Conservation (phyloP, 2,329 filamentous ascomycete genomes). For the Microcera coccophila region DNA sequence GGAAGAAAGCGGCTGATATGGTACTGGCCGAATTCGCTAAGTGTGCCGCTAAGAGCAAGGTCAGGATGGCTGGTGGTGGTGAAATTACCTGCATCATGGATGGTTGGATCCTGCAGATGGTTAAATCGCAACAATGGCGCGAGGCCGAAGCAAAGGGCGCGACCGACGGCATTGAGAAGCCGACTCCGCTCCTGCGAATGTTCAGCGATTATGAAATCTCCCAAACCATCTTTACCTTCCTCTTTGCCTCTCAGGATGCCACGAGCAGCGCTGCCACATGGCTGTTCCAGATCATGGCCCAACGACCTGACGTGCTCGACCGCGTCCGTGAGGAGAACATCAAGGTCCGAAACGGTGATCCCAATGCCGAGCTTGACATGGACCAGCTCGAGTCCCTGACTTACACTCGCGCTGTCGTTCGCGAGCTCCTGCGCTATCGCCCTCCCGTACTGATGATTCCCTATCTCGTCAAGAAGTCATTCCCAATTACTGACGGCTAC, state of each 20-base stretch:
- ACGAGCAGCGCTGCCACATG: slow-evolving; percentile 91
- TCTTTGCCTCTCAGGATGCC: slow-evolving; percentile 96
- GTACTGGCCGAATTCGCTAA: slow-evolving; percentile 84
- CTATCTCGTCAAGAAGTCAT: slow-evolving; percentile 90
- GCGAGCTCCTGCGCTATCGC: slow-evolving; percentile 86
- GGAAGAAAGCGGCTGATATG: slow-evolving; percentile 92
- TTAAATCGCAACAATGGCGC: slow-evolving; percentile 78
- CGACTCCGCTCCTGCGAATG: slow-evolving; percentile 73
- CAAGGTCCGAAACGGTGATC: slow-evolving; percentile 68
- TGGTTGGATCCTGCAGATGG: slow-evolving; percentile 84
- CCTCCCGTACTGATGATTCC: slow-evolving; percentile 97
- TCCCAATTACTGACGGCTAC: slow-evolving; percentile 82
- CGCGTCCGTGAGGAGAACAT: slow-evolving; percentile 90
- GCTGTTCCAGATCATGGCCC: slow-evolving; percentile 91
- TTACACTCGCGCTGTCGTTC: slow-evolving; percentile 88
- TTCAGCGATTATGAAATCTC: slow-evolving; percentile 90
- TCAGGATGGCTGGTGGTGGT: slow-evolving; percentile 83
- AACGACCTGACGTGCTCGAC: slow-evolving; percentile 87
- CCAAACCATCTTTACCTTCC: slow-evolving; percentile 91
- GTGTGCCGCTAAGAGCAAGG: slow-evolving; percentile 90
- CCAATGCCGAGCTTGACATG: slow-evolving; percentile 66
- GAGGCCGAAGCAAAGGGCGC: slow-evolving; percentile 72
- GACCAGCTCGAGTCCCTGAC: slow-evolving; percentile 84
- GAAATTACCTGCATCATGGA: slow-evolving; percentile 92
- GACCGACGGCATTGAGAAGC: slow-evolving; percentile 72